Base-by-base conservation (phyloP, 2,329 filamentous ascomycete species). In the Plectosphaerella cucumerina region DNA sequence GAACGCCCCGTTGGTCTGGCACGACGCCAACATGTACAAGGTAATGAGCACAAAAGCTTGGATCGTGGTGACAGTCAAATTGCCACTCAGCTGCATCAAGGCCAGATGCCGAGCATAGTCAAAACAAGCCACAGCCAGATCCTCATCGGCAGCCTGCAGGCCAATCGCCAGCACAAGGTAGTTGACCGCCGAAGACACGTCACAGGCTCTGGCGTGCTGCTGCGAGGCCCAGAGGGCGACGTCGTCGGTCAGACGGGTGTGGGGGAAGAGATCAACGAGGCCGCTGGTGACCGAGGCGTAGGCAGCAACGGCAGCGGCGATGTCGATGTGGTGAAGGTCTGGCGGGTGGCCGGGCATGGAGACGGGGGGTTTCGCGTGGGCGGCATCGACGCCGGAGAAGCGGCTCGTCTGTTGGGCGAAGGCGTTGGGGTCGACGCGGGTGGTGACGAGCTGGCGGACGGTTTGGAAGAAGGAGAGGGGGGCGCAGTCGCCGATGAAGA, bases 401-500 rank as follows among this genome's bases (percentile, higher is more conserved):
- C 72, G 73, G 49, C 71, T 76, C 3, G 73, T 74, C 52, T 78
- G 72, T 0, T 77, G 75, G 1, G 76, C 72, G 53, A 81, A 80
- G 1, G 76, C 77, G 44, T 74, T 67, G 12, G 71, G 67, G 17
- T 77, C 76, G 33, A 80, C 71, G 6, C 71, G 65, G 0, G 67
- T 71, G 0, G 72, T 78, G 20, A 81, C 76, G 17, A 81, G 69
- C 56, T 78, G 72, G 2, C 77, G 69, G 6, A 81, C 73, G 0
- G 76, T 79, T 55, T 80, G 77, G 56, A 81, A 81, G 53, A 81
- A 76, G 0, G 77, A 81, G 18, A 81, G 62, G 1, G 78, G 78
- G 5, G 78, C 78, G 55, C 77, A 81, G 58, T 81, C 78, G 5
- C 78, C 78, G 21, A 81, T 76, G 58, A 81, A 81, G 26, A 78